Percentiles rank a stretch among this genome's conserved stretches.
These are phyloP conservation scores for Globisporangium apiculatum DNA, from an alignment of 352 stramenopile species.

Conservation along the genomic window DNA sequence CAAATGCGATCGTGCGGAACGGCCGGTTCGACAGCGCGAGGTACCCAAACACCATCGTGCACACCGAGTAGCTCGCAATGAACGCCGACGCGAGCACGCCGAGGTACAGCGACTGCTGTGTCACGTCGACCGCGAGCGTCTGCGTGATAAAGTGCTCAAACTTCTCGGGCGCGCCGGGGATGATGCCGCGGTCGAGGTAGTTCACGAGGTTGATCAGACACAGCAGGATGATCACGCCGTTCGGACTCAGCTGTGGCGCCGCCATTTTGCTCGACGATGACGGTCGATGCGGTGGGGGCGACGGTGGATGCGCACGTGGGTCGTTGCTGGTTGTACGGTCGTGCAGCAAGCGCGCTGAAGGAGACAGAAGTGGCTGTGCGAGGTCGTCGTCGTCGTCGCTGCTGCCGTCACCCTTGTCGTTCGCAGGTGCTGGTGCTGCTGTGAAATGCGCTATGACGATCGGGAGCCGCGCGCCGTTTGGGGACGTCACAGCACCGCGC, in stretches of 20 bases:
- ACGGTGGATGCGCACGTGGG: background rate
- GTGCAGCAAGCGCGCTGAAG: background rate
- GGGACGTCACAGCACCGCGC: background rate
- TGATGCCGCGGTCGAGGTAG: slow-evolving; percentile 94
- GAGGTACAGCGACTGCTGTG: slow-evolving; percentile 74
- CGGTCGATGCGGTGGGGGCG: background rate
- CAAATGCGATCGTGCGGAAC: too few relatives aligned
- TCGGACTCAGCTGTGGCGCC: slow-evolving; percentile 24
- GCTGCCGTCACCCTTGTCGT: background rate
- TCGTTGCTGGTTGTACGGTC: background rate
- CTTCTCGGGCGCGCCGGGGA: slow-evolving; percentile 87
- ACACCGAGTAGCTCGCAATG: too few relatives aligned
- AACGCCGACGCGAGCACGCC: slow-evolving; percentile 90
- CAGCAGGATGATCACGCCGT: slow-evolving; percentile 78
- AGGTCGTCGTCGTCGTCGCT: slow-evolving; percentile 4
- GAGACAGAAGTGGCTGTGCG: slow-evolving; percentile 5
- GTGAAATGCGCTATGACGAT: slow-evolving; percentile 4
- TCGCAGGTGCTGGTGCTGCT: background rate
- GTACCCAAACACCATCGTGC: too few relatives aligned
- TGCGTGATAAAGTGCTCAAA: slow-evolving; percentile 90
- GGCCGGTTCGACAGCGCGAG: too few relatives aligned
- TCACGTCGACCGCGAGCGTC: slow-evolving; percentile 53
- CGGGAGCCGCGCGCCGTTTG: too few relatives aligned
- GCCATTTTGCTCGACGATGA: background rate
- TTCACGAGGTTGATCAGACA: slow-evolving; percentile 91